Evolutionary conservation across 805 yeast species (phyloP).

Genomic region (Danielozyma ontarioensis): DNA sequence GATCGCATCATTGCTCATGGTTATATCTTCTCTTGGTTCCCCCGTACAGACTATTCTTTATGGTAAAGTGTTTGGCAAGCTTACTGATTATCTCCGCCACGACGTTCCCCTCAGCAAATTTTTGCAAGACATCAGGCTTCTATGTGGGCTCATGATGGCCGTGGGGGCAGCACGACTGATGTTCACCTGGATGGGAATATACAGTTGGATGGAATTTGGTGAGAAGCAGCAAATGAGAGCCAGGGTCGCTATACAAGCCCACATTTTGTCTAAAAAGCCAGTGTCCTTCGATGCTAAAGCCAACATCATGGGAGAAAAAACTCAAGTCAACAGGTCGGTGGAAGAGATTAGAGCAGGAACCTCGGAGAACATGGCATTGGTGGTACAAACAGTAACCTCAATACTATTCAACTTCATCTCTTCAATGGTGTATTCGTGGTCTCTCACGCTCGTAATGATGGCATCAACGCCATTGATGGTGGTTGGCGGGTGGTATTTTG

Average conservation of each 20-base stretch:
- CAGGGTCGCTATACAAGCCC: conserved; percentile 39
- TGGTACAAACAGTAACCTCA: conserved; percentile 50
- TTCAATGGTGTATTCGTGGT: conserved; percentile 79
- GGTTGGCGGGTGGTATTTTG: conserved; percentile 42
- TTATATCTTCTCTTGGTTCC: conserved; percentile 51
- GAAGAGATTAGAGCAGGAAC: conserved; percentile 68
- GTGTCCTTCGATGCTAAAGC: conserved; percentile 61
- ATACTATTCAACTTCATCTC: conserved; percentile 52
- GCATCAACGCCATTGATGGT: conserved; percentile 69
- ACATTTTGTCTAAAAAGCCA: conserved; percentile 42
- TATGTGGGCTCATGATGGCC: conserved; percentile 28
- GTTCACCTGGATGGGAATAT: conserved; percentile 48
- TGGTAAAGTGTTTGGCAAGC: conserved; percentile 52
- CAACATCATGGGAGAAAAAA: conserved; percentile 56
- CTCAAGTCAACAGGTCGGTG: conserved; percentile 64
- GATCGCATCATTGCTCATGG: conserved; percentile 32
- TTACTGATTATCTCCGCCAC: conserved; percentile 25
- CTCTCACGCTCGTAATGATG: conserved; percentile 71
- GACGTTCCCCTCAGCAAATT: conserved; percentile 20
- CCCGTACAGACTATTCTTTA: conserved; percentile 60
- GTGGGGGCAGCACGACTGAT: conserved; percentile 28
- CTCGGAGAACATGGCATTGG: conserved; percentile 59
- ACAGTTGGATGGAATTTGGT: conserved; percentile 65
- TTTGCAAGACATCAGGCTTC: conserved; percentile 16
- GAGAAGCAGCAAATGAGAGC: conserved; percentile 62